A percentile compares a stretch with the other conserved stretches of the same genome.
These are phyloP conservation scores for Blepharisma undulans DNA, from an alignment of 169 alveolate genomes.

Conservation along the genomic window DNA sequence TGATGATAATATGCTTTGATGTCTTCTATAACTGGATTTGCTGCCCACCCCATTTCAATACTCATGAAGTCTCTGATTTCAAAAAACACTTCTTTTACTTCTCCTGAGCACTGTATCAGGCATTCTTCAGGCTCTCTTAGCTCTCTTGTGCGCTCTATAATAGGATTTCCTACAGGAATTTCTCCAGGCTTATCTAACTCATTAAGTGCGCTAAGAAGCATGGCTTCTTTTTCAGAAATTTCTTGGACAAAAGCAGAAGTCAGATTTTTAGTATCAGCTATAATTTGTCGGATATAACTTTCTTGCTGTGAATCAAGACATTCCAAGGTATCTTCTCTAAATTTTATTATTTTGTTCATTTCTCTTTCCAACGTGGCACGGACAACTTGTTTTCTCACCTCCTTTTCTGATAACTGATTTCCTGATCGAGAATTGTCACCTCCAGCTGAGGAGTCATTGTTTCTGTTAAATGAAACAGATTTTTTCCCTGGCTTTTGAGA, in stretches of 20 bases:
- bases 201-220: neutral
- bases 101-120: neutral
- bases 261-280: neutral
- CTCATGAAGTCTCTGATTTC: neutral
- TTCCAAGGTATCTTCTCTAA: neutral
- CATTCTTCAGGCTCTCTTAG: neutral
- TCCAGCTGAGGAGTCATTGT: neutral
- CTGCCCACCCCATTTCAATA: neutral
- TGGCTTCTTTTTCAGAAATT: neutral
- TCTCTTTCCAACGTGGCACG: neutral
- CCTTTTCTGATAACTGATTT: neutral
- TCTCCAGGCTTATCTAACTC: neutral
- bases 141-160: neutral
- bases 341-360: slow-evolving; percentile 8
- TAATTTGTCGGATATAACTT: neutral
- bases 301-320: slow-evolving; percentile 13
- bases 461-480: slow-evolving; percentile 22
- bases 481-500: neutral
- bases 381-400: neutral
- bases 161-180: neutral
- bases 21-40: slow-evolving; percentile 27
- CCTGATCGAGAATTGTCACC: neutral
- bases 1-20: slow-evolving; percentile 2
- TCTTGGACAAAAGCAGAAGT: neutral
- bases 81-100: neutral